Conservation (phyloP, 345 rosid genomes). For the Carallia brachiata region DNA sequence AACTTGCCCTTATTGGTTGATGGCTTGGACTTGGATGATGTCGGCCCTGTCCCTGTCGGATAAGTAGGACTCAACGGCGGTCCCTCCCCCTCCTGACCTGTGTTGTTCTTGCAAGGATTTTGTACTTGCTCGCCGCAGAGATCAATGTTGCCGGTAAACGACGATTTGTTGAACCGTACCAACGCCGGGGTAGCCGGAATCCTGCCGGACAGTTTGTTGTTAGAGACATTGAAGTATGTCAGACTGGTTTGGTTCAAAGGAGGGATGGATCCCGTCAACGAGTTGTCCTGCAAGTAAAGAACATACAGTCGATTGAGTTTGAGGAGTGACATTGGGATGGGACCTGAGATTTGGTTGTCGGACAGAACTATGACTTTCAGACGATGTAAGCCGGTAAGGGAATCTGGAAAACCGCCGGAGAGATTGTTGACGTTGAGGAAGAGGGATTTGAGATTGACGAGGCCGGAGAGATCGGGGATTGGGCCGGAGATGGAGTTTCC, state of each 20-base stretch:
- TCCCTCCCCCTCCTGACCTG: conserved; percentile 14
- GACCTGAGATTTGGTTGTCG: conserved; percentile 60
- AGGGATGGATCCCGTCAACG: conserved; percentile 60
- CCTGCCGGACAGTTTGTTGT: conserved; percentile 65
- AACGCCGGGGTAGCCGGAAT: conserved; percentile 68
- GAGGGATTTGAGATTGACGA: conserved; percentile 75
- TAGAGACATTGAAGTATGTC: conserved; percentile 76
- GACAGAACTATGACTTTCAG: conserved; percentile 61
- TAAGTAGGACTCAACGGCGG: conserved; percentile 35
- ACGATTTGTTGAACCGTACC: conserved; percentile 62
- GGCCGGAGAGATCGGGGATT: conserved; percentile 61
- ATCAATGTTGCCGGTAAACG: conserved; percentile 52
- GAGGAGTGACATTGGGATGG: conserved; percentile 56
- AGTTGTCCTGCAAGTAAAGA: conserved; percentile 59
- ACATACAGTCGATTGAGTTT: conserved; percentile 59
- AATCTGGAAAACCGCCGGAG: conserved; percentile 70
- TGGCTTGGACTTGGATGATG: conserved; percentile 39
- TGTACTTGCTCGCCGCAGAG: conserved; percentile 76
- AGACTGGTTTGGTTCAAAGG: conserved; percentile 77
- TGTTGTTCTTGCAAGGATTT: conserved; percentile 40
- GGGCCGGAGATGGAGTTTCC: conserved; percentile 75
- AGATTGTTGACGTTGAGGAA: conserved; percentile 67
- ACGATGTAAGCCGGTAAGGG: conserved; percentile 65
- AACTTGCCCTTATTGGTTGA: background rate
- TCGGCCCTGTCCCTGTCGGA: conserved; percentile 14